phyloP scores from a whole-genome alignment of 2,329 filamentous ascomycete species.

The Alternaria sp. region DNA sequence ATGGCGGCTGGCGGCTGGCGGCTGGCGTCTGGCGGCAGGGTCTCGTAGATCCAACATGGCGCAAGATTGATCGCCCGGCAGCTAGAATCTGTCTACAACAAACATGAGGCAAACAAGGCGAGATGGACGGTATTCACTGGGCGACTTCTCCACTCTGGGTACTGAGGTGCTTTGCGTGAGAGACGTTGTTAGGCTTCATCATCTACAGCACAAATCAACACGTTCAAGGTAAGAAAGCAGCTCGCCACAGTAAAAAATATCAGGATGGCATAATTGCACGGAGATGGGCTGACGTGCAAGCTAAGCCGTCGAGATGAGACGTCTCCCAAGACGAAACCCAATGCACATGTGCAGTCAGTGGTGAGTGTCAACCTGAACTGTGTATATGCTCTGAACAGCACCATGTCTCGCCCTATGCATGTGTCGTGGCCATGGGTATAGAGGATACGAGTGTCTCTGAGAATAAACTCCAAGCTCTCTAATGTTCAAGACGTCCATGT shows the following conservation, averaged over 20 bases:
- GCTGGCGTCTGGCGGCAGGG: conserved; percentile 22
- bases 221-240: background rate
- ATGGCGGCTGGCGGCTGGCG: no score
- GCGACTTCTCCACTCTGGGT: background rate
- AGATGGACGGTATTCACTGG: conserved; percentile 1
- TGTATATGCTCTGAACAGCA: conserved; percentile 46
- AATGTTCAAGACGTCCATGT: background rate
- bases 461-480: background rate
- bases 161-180: background rate
- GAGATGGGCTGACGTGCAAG: conserved; percentile 5
- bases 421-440: conserved; percentile 52
- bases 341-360: conserved; percentile 48
- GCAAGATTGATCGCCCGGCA: conserved; percentile 20
- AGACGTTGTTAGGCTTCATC: background rate
- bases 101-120: conserved; percentile 1
- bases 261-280: conserved; percentile 13
- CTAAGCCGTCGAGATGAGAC: conserved; percentile 18
- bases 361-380: conserved; percentile 52
- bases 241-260: background rate
- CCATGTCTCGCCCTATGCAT: conserved; percentile 51
- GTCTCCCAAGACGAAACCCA: conserved; percentile 16
- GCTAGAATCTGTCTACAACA: conserved; percentile 6
- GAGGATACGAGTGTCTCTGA: conserved; percentile 29
- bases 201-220: conserved; percentile 3
- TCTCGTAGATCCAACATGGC: conserved; percentile 21